These are phyloP conservation scores for Penicillium sp. DNA, from an alignment of 2,329 filamentous ascomycete genomes.

Conservation along the genomic window DNA sequence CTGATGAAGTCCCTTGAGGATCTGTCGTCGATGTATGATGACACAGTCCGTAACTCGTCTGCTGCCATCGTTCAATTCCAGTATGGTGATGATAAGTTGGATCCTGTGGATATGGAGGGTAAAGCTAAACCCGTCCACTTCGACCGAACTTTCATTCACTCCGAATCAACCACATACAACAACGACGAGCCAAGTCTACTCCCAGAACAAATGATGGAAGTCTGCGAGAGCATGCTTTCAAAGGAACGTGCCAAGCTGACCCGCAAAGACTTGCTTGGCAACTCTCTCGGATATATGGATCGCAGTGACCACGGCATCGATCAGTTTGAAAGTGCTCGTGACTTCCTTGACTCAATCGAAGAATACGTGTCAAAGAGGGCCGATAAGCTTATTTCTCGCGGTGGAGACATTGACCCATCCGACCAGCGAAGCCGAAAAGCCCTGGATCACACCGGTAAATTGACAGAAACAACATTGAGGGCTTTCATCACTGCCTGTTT, in stretches of 20 bases:
- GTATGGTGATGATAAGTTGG: conserved; percentile 92
- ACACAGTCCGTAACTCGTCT: conserved; percentile 89
- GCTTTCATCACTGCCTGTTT: conserved; percentile 81
- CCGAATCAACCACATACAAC: conserved; percentile 73
- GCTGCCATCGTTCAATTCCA: conserved; percentile 93
- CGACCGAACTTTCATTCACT: conserved; percentile 83
- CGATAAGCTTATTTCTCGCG: conserved; percentile 54
- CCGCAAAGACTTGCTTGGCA: conserved; percentile 62
- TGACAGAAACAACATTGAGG: conserved; percentile 72
- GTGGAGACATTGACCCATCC: conserved; percentile 32
- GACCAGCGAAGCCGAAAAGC: conserved; percentile 35
- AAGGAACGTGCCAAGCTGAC: conserved; percentile 66
- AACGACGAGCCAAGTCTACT: conserved; percentile 73
- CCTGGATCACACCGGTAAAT: conserved; percentile 75
- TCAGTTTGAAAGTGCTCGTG: conserved; percentile 77
- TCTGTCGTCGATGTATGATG: conserved; percentile 87
- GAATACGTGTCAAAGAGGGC: conserved; percentile 68
- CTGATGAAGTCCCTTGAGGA: conserved; percentile 98
- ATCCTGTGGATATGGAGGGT: conserved; percentile 97
- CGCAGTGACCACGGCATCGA: conserved; percentile 67
- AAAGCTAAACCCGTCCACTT: conserved; percentile 91
- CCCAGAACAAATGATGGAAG: conserved; percentile 69
- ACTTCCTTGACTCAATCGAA: conserved; percentile 77
- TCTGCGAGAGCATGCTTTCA: conserved; percentile 69
- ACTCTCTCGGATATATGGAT: conserved; percentile 69